Percentiles rank a stretch among this genome's conserved stretches.
These are phyloP conservation scores for Cucumis hystrix DNA, from an alignment of 306 rosid genomes.

Conservation along the genomic window DNA sequence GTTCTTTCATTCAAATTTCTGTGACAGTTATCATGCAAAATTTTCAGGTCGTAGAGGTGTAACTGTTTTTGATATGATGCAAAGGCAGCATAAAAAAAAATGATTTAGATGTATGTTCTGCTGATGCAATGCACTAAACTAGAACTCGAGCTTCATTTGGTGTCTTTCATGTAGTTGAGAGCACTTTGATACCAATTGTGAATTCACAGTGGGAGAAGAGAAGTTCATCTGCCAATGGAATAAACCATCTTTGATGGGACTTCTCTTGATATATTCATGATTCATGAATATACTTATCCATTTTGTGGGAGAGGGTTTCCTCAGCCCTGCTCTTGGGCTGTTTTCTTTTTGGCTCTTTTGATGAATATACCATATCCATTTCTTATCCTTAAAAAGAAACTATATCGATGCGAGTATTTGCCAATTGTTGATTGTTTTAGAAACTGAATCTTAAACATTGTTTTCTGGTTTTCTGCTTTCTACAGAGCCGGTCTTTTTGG, in stretches of 20 bases:
- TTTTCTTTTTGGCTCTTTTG: no score
- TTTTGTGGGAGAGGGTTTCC: no score
- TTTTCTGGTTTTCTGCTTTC: conserved; percentile 10
- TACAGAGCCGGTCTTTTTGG: conserved; percentile 27
- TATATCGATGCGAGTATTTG: neutral
- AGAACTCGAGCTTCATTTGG: neutral
- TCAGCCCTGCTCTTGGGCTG: no score
- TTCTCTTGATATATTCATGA: neutral
- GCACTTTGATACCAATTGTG: neutral
- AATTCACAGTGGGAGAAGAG: neutral
- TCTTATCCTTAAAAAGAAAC: no score
- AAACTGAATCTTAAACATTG: neutral
- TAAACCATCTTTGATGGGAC: neutral
- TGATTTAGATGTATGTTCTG: neutral
- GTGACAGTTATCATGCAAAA: neutral
- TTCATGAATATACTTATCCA: no score
- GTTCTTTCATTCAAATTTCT: neutral
- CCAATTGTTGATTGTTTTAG: neutral
- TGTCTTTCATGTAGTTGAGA: neutral
- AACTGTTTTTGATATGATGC: neutral
- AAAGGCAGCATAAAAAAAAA: neutral
- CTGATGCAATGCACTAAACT: neutral
- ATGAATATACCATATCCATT: no score
- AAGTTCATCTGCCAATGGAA: neutral
- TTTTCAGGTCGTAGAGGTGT: neutral